These are phyloP conservation scores for Amborella trichopoda DNA, from an alignment of 164 flowering plant species.

Conservation along the genomic window DNA sequence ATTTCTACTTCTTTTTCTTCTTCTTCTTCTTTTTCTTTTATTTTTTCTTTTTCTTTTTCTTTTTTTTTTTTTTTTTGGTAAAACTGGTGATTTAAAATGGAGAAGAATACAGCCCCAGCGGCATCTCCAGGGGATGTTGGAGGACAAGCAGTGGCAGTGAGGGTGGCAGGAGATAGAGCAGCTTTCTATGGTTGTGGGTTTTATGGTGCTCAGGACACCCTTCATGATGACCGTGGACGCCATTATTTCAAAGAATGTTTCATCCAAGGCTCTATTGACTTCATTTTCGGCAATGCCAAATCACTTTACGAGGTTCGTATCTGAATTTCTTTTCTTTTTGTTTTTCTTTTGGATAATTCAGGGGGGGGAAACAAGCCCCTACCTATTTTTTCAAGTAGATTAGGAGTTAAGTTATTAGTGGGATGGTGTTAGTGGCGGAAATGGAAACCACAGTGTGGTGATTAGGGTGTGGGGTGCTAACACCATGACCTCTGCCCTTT, in stretches of 20 bases:
- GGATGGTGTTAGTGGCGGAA: no score
- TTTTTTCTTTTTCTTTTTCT: not conserved
- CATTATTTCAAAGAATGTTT: slow-evolving; percentile 64
- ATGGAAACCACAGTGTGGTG: no score
- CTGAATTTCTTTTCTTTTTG: no score
- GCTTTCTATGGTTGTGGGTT: slow-evolving; percentile 85
- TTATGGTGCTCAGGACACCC: slow-evolving; percentile 83
- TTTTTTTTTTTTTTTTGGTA: not conserved
- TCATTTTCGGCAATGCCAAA: slow-evolving; percentile 63
- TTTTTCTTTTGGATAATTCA: no score
- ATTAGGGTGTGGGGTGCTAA: no score
- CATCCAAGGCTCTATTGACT: slow-evolving; percentile 80
- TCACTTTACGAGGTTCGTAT: slow-evolving; percentile 54
- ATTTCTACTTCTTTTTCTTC: no score
- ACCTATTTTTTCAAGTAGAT: no score
- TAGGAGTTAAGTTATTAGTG: no score
- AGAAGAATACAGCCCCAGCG: slow-evolving; percentile 63
- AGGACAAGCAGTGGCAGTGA: slow-evolving; percentile 66
- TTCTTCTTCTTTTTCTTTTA: no score
- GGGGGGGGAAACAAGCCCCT: no score
- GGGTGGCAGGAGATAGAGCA: slow-evolving; percentile 55
- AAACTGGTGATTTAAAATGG: slow-evolving; percentile 1
- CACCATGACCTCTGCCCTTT: no score
- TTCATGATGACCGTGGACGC: slow-evolving; percentile 50
- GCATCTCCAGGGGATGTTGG: slow-evolving; percentile 55